A percentile compares a stretch with the other conserved stretches of the same genome.
Evolutionary conservation across 768 basidiomycete genomes (phyloP).

Genomic region (Lentinula lateritia): DNA sequence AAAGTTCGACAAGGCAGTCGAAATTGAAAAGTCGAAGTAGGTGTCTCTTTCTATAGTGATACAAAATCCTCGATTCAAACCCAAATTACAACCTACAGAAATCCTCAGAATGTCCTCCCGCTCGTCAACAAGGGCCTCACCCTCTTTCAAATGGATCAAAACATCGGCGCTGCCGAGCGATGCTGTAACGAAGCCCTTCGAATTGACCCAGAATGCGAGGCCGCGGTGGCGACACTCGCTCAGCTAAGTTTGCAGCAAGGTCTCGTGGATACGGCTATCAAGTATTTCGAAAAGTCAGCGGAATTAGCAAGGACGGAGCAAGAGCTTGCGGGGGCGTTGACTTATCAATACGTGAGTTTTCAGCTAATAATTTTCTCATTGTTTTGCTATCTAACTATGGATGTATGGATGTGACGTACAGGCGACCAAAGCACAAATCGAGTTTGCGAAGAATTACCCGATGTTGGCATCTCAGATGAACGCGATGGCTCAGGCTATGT

Average conservation of each 20-base stretch:
- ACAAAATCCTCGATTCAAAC: background rate
- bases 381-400: background rate
- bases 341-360: slow-evolving; percentile 67
- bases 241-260: slow-evolving; percentile 90
- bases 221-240: slow-evolving; percentile 92
- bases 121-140: slow-evolving; percentile 98
- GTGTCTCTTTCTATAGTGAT: background rate
- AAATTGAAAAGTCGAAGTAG: slow-evolving; percentile 77
- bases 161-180: slow-evolving; percentile 72
- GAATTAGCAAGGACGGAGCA: slow-evolving; percentile 87
- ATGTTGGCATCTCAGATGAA: slow-evolving; percentile 70
- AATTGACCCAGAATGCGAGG: slow-evolving; percentile 92
- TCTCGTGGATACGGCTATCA: slow-evolving; percentile 79
- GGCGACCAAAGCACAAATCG: slow-evolving; percentile 78
- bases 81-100: slow-evolving; percentile 1
- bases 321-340: slow-evolving; percentile 75
- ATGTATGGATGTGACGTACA: slow-evolving; percentile 19
- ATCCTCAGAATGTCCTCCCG: slow-evolving; percentile 78
- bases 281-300: slow-evolving; percentile 80
- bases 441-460: slow-evolving; percentile 82
- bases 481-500: slow-evolving; percentile 31
- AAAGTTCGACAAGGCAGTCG: slow-evolving; percentile 89
- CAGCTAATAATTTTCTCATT: background rate
- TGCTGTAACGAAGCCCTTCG: slow-evolving; percentile 85
- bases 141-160: slow-evolving; percentile 93